Evolutionary conservation across 768 basidiomycete species (phyloP).

Genomic region (Roridomyces roridus): DNA sequence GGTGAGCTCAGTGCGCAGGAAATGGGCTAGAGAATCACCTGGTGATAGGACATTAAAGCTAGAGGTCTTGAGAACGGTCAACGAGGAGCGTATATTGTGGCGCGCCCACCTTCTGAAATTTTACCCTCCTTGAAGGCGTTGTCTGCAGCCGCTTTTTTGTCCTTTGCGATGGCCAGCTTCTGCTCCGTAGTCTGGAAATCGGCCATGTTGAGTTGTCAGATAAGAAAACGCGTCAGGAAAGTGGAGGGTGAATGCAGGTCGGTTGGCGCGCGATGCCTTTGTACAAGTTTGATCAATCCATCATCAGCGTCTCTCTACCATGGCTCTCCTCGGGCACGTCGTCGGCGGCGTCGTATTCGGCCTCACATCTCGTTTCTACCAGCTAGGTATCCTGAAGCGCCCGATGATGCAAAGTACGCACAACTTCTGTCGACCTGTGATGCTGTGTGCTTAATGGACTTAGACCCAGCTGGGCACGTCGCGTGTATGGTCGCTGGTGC

Average conservation of each 20-base stretch:
- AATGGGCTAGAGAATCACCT: slow-evolving; percentile 46
- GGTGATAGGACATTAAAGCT: slow-evolving; percentile 79
- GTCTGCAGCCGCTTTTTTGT: slow-evolving; percentile 73
- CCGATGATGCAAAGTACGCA: slow-evolving; percentile 81
- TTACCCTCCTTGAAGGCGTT: slow-evolving; percentile 73
- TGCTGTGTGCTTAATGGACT: neutral
- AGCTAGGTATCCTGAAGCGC: slow-evolving; percentile 85
- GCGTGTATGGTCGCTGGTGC: slow-evolving; percentile 76
- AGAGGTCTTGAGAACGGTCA: slow-evolving; percentile 6
- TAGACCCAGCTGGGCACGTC: slow-evolving; percentile 77
- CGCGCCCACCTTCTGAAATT: slow-evolving; percentile 57
- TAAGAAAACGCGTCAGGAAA: slow-evolving; percentile 15
- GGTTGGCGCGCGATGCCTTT: slow-evolving; percentile 17
- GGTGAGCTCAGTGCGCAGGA: neutral
- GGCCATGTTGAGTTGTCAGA: slow-evolving; percentile 30
- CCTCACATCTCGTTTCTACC: slow-evolving; percentile 82
- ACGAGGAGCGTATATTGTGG: slow-evolving; percentile 7
- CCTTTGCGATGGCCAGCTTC: slow-evolving; percentile 67
- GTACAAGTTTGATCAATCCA: neutral
- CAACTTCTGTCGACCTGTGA: neutral
- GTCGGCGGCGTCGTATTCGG: slow-evolving; percentile 85
- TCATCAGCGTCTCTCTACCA: slow-evolving; percentile 8
- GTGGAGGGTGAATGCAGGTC: neutral
- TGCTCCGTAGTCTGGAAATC: slow-evolving; percentile 38
- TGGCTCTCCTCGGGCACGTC: slow-evolving; percentile 62